phyloP scores from a whole-genome alignment of 202 grass and related monocot species.

The Digitaria exilis region DNA sequence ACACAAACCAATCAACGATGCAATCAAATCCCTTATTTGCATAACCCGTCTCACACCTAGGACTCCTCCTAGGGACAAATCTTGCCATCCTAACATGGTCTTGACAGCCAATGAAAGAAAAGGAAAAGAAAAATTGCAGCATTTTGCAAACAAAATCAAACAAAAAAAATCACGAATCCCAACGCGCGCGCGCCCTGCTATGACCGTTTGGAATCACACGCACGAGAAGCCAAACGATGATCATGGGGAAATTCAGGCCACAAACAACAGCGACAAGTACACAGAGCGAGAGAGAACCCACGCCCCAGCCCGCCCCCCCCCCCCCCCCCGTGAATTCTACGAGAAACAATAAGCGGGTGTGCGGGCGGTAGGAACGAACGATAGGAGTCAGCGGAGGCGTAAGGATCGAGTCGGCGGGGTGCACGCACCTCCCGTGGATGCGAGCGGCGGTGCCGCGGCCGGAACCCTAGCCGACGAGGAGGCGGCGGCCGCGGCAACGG shows the following conservation, averaged over 20 bases:
- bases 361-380: not conserved
- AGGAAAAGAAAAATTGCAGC: not conserved
- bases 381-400: not conserved
- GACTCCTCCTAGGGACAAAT: not conserved
- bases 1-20: not conserved
- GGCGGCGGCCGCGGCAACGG: not conserved
- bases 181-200: not conserved
- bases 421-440: not conserved
- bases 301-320: not conserved
- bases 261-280: not conserved
- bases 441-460: not conserved
- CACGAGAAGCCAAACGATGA: not conserved
- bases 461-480: constrained; percentile 42
- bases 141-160: not conserved
- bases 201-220: too few species aligned
- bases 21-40: not conserved
- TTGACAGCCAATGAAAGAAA: not conserved
- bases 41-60: not conserved
- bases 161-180: too few species aligned
- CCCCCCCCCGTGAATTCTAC: not conserved
- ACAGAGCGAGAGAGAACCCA: not conserved
- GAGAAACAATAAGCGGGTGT: not conserved
- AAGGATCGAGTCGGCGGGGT: not conserved
- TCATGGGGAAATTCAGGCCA: not conserved
- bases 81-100: not conserved